Evolutionary conservation across 2,329 filamentous ascomycete species (phyloP).

Genomic region (Ceratocystis cubensis): DNA sequence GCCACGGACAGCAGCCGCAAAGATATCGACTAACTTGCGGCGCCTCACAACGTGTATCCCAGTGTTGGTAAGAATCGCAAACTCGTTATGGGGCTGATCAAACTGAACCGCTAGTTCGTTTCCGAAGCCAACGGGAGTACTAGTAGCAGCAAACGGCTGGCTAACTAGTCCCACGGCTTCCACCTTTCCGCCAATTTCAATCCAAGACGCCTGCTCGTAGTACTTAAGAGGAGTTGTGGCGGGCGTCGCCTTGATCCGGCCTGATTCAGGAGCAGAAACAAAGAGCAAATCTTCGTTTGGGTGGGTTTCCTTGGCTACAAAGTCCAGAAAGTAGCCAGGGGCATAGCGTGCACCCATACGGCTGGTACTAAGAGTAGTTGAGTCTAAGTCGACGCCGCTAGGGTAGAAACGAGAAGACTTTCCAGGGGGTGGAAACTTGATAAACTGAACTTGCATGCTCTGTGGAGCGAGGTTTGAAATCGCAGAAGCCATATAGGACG

Average conservation of each 20-base stretch:
- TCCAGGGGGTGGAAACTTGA: constrained; percentile 71
- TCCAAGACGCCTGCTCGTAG: constrained; percentile 68
- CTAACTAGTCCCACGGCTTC: constrained; percentile 71
- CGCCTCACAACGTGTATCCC: constrained; percentile 79
- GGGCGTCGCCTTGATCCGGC: constrained; percentile 56
- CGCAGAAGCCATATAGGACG: constrained; percentile 50
- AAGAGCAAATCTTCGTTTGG: constrained; percentile 59
- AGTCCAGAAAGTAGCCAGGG: constrained; percentile 84
- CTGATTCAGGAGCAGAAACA: constrained; percentile 75
- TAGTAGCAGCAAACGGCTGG: constrained; percentile 55
- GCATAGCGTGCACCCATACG: constrained; percentile 52
- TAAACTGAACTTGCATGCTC: constrained; percentile 95
- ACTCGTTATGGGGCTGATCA: constrained; percentile 66
- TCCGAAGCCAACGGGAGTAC: constrained; percentile 65
- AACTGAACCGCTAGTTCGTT: constrained; percentile 97
- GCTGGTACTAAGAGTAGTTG: constrained; percentile 37
- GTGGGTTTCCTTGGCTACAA: constrained; percentile 51
- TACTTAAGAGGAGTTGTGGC: constrained; percentile 46
- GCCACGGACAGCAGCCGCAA: constrained; percentile 66
- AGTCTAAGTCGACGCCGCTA: constrained; percentile 36
- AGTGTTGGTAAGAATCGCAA: constrained; percentile 82
- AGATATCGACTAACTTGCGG: constrained; percentile 78
- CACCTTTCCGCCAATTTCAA: constrained; percentile 58
- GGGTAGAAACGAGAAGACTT: constrained; percentile 29
- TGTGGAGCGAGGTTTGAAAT: constrained; percentile 58